These are phyloP conservation scores for Gillenia trifoliata DNA, from an alignment of 306 rosid species.

Conservation along the genomic window DNA sequence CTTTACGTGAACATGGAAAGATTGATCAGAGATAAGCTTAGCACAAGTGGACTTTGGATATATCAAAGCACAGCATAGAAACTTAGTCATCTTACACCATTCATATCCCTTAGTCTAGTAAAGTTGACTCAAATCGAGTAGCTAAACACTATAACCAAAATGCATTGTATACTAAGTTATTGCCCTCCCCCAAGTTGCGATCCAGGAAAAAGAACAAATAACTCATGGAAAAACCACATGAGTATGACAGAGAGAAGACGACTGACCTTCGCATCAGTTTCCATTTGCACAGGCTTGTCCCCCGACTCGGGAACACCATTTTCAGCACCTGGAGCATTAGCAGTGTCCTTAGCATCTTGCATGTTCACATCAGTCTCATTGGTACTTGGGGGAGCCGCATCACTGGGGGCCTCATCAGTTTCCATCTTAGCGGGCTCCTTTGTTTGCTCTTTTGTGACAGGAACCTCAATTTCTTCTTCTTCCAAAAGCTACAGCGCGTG, in stretches of 20 bases:
- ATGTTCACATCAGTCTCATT: slow-evolving; percentile 55
- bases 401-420: slow-evolving; percentile 61
- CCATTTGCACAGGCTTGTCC: slow-evolving; percentile 82
- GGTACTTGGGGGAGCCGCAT: slow-evolving; percentile 41
- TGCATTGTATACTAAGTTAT: background rate
- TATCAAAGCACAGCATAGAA: background rate
- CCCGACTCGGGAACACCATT: slow-evolving; percentile 61
- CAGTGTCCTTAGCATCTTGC: slow-evolving; percentile 73
- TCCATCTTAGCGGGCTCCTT: slow-evolving; percentile 65
- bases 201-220: background rate
- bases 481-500: slow-evolving; percentile 58
- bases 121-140: background rate
- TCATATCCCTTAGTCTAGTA: background rate
- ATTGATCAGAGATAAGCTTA: background rate
- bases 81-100: background rate
- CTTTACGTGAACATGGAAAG: background rate
- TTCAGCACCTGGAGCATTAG: slow-evolving; percentile 49
- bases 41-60: background rate
- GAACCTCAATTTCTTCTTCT: slow-evolving; percentile 82
- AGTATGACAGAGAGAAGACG: background rate
- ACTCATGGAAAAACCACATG: background rate
- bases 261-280: slow-evolving; percentile 72
- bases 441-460: slow-evolving; percentile 54
- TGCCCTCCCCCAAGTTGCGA: background rate
- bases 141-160: background rate